Base-by-base conservation (phyloP, 495 filamentous ascomycete species). In the Penicillium paxilli region DNA sequence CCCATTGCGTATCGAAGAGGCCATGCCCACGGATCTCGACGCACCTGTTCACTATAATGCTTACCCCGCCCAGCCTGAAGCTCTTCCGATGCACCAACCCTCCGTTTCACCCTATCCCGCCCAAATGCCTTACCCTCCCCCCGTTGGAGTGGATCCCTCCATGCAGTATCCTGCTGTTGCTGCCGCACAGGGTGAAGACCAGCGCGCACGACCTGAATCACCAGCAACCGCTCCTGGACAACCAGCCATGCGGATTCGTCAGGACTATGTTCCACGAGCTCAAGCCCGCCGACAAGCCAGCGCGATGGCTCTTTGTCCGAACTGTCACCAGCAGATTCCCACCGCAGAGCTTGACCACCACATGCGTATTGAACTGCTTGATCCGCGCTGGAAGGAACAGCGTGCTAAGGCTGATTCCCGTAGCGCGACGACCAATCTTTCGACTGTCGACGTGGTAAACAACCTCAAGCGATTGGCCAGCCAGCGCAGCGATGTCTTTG, bases 381-480 rank as follows among this genome's bases (percentile, higher is more conserved):
- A 98, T 66, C 92, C 94, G 0, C 84, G 87, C 28, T 98, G 95
- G 94, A 94, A 95, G 70, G 91, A 97, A 66, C 91, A 98, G 68
- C 88, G 89, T 47, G 89, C 88, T 54, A 95, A 96, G 64, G 83
- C 88, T 11, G 91, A 96, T 20, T 84, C 87, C 10, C 83, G 94
- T 51, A 90, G 83, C 59, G 83, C 90, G 7, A 92, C 90, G 0
- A 96, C 92, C 23, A 97, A 96, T 56, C 75, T 98, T 4, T 89
- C 85, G 4, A 96, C 90, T 14, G 79, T 78, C 26, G 92, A 97
- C 60, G 92, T 95, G 22, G 92, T 91, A 53, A 89, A 88, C 66
- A 98, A 98, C 63, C 80, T 98, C 55, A 98, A 98, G 75, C 89
- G 94, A n/a, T 80, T 98, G 24, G 91, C 93, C n/a, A 91, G 87